A percentile compares a stretch with the other conserved stretches of the same genome.
phyloP scores from a whole-genome alignment of 2,329 filamentous ascomycete genomes.

The Penicillium sp. region DNA sequence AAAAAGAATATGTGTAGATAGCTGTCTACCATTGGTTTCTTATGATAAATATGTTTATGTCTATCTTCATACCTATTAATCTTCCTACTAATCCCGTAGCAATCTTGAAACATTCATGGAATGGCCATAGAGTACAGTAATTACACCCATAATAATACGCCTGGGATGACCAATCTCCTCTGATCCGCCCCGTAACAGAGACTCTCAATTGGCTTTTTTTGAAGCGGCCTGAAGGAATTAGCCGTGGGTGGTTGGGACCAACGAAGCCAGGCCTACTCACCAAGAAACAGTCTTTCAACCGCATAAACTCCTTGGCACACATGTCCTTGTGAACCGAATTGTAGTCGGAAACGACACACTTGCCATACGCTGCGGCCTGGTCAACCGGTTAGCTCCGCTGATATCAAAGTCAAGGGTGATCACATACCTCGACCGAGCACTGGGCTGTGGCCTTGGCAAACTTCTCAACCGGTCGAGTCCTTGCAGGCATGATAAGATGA shows the following conservation, averaged over 20 bases:
- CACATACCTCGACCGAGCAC: constrained; percentile 62
- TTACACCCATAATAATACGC: not conserved
- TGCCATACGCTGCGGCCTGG: constrained; percentile 81
- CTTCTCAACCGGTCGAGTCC: constrained; percentile 65
- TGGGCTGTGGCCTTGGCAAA: constrained; percentile 64
- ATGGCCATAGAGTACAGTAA: not conserved
- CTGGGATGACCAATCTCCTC: not conserved
- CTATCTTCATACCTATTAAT: not conserved
- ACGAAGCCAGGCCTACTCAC: constrained; percentile 51
- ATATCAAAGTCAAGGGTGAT: not conserved
- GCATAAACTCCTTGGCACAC: constrained; percentile 80
- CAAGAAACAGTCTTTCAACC: constrained; percentile 81
- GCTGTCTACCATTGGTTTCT: constrained; percentile 3
- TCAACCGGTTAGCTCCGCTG: constrained; percentile 14
- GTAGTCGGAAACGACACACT: constrained; percentile 87
- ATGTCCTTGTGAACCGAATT: constrained; percentile 88
- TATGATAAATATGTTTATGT: constrained; percentile 6
- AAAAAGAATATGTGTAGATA: constrained; percentile 5
- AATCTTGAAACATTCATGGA: not conserved
- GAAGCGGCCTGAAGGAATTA: constrained; percentile 48
- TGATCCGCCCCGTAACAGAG: not conserved
- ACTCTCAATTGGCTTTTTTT: constrained; percentile 44
- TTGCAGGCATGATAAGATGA: constrained; percentile 42
- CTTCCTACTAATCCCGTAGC: not conserved
- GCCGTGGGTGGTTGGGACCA: not conserved